Evolutionary conservation across 768 basidiomycete species (phyloP), one percentile per base, ranked within the genome.

Genomic region (Arthromyces matolae): DNA sequence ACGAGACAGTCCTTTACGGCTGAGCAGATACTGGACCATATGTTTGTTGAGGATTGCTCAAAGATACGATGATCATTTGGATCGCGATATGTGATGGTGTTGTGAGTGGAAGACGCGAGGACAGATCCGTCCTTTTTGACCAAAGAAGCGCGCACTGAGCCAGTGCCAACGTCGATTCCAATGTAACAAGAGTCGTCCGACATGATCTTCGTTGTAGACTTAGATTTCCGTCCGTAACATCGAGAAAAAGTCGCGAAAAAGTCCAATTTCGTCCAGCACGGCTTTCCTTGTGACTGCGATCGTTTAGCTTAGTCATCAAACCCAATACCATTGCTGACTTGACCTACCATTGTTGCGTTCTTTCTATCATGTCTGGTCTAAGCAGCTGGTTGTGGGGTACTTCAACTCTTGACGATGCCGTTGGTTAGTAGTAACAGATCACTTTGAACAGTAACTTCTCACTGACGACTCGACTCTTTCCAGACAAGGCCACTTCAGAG

Each of bases 401-500:
- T 7, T 84, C 86, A 4, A 86, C 88, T 64, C 82, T 92, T 37
- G 86, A 93, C 64, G 86, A 89, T 55, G 84, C 85, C 35, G 70
- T 92, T 48, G 89, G 89, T 90, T 57, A 63, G 84, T 64, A 18
- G n/a, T 28, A 24, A 43, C 27, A 13, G 16, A 12, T 5, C 28
- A 52, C 5, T 41, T 23, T 7, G 4, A 8, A 7, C 18, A 48
- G 22, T 29, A 31, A 10, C 16, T 16, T 39, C 35, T 42, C 38
- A 50, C 43, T 52, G 42, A 55, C 47, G 36, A 42, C 50, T 14
- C n/a, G n/a, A 5, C n/a, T 20, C 4, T 7, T 27, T 20, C 46
- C 65, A 95, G 93, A 93, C 74, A 93, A 89, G 70, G 89, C 90
- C n/a, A 96, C 93, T 13, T 93, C 92, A 3, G 91, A 93, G 65